phyloP scores from a whole-genome alignment of 2,329 filamentous ascomycete species.

The Sporothrix brasiliensis region DNA sequence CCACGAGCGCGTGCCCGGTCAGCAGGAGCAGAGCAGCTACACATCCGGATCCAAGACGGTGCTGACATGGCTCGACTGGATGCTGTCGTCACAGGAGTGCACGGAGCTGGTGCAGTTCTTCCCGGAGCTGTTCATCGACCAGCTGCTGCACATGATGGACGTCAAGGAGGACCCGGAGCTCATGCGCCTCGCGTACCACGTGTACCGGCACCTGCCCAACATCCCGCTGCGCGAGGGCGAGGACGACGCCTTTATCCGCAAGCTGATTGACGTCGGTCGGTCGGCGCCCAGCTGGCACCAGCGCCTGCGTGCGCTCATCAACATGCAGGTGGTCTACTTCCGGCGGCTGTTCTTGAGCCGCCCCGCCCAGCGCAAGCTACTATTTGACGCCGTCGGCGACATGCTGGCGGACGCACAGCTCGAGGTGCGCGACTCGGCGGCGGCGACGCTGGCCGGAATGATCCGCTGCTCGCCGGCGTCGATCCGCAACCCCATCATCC shows the following conservation, averaged over 20 bases:
- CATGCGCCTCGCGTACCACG: constrained; percentile 91
- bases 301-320: constrained; percentile 88
- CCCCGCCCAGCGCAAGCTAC: constrained; percentile 70
- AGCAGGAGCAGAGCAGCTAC: constrained; percentile 91
- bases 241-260: constrained; percentile 79
- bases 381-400: constrained; percentile 90
- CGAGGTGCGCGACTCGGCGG: constrained; percentile 91
- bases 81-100: constrained; percentile 88
- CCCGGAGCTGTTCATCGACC: constrained; percentile 82
- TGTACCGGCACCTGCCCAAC: constrained; percentile 94
- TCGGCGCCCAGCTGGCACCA: constrained; percentile 91
- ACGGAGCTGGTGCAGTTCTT: constrained; percentile 90
- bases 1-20: constrained; percentile 77
- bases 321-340: constrained; percentile 99
- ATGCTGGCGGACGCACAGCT: constrained; percentile 93
- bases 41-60: constrained; percentile 96
- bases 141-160: constrained; percentile 99
- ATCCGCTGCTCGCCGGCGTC: constrained; percentile 87
- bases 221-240: constrained; percentile 88
- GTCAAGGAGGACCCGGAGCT: constrained; percentile 97
- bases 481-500: constrained; percentile 77
- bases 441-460: constrained; percentile 93
- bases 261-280: constrained; percentile 84
- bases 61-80: constrained; percentile 89
- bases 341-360: constrained; percentile 87